Evolutionary conservation across 1,284 basidiomycete species (phyloP), one percentile per base, ranked within the genome.

Genomic region (Anthracocystis setariae): DNA sequence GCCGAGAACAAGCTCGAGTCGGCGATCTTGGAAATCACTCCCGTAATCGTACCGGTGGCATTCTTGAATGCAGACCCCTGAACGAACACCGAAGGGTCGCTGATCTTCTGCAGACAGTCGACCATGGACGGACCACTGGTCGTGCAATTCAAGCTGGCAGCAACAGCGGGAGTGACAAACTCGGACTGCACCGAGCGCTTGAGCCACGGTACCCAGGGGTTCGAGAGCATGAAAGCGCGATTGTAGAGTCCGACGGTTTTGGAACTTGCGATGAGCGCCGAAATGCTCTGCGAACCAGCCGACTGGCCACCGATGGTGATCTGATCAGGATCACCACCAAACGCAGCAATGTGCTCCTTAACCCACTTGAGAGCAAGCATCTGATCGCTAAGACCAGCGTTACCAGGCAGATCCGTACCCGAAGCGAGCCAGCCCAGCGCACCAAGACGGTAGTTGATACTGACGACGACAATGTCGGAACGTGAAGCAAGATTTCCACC

Each of bases 271-370:
- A 74, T 42, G 23, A 74, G 47, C 8, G 64, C 51, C 1, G 61
- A 40, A 10, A 74, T 46, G 27, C 58, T 62, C 50, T 67, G 37
- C 3, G 90, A 93, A 45, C 94, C 94, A 25, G 89, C 88, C 78
- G 91, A 92, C 82, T 96, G 92, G 5, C 94, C 94, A 25, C 91
- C 92, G 29, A 96, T 76, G 0, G 92, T 94, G 71, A 96, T 87
- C 65, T 87, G 88, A 2, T 86, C 35, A 2, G 74, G 68, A 64
- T 86, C 83, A 10, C 91, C 93, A 8, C 92, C 92, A 73, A 94
- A 91, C 21, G 87, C 86, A 3, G 65, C 49, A 39, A 84, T 82
- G 47, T 84, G 86, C 24, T 84, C 84, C 59, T 88, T 85, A 65
- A 94, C 82, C 82, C 90, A 91, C 44, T 73, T 56, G 25, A 82